Evolutionary conservation across 1,284 basidiomycete genomes (phyloP).

Genomic region (Sanghuangporus baumii): DNA sequence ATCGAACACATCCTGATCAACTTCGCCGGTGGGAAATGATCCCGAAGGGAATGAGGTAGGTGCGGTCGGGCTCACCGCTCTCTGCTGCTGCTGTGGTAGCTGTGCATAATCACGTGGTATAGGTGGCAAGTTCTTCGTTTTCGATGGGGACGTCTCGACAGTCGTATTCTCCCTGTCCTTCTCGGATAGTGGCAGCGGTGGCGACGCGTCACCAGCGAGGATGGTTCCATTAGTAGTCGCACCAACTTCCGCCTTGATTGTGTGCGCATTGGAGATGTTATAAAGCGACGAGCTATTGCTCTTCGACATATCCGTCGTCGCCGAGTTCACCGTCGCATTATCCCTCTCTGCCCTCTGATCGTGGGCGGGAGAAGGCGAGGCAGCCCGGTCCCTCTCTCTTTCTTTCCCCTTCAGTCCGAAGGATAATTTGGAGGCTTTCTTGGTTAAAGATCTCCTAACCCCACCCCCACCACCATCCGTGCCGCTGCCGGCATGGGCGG

Average conservation of each 20-base stretch:
- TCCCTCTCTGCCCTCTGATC: slow-evolving; percentile 32
- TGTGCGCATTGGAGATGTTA: slow-evolving; percentile 56
- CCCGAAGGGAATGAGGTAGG: slow-evolving; percentile 34
- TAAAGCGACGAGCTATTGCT: slow-evolving; percentile 78
- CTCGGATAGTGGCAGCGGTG: not conserved
- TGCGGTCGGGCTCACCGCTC: slow-evolving; percentile 24
- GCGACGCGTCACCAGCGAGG: not conserved
- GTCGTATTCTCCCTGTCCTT: not conserved
- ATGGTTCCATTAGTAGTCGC: slow-evolving; percentile 23
- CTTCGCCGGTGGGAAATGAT: slow-evolving; percentile 55
- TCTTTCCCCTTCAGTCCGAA: slow-evolving; percentile 49
- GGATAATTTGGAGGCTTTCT: slow-evolving; percentile 73
- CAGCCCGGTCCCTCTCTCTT: slow-evolving; percentile 24
- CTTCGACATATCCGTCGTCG: slow-evolving; percentile 29
- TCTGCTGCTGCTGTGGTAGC: not conserved
- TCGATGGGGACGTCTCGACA: slow-evolving; percentile 29
- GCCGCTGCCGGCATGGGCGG: slow-evolving; percentile 24
- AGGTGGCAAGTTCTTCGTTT: slow-evolving; percentile 61
- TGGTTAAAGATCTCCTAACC: slow-evolving; percentile 52
- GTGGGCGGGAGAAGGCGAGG: not conserved
- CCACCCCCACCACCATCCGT: slow-evolving; percentile 32
- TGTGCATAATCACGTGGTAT: slow-evolving; percentile 61
- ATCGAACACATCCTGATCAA: slow-evolving; percentile 67
- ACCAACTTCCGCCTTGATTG: slow-evolving; percentile 31
- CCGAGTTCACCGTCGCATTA: slow-evolving; percentile 41